Conservation (phyloP, 1,284 basidiomycete genomes). For the Lentinula novae-zelandiae region DNA sequence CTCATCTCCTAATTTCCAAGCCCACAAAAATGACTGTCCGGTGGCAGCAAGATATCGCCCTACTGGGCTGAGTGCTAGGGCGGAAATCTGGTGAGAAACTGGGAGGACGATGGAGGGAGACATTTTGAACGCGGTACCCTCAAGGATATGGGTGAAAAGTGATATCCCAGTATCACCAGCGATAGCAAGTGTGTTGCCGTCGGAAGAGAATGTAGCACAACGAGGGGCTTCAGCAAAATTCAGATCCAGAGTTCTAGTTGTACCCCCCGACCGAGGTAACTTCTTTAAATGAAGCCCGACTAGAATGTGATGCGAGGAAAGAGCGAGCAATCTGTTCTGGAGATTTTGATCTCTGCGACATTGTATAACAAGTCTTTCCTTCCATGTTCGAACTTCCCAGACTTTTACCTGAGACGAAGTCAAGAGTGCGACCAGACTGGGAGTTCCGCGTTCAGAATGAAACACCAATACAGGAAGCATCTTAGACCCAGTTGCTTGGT, state of each 20-base stretch:
- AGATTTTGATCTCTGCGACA: neutral
- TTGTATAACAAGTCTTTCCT: neutral
- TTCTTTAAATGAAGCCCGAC: neutral
- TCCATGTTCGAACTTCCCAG: neutral
- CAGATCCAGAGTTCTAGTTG: neutral
- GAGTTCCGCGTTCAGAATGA: neutral
- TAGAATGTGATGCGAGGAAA: constrained; percentile 1
- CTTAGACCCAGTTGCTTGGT: neutral
- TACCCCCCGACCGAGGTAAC: neutral
- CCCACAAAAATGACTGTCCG: neutral
- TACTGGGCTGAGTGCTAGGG: neutral
- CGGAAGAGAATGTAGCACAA: neutral
- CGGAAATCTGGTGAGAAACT: neutral
- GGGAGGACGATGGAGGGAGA: neutral
- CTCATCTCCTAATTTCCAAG: neutral
- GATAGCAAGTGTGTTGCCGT: neutral
- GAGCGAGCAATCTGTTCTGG: neutral
- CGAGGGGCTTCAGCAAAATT: neutral
- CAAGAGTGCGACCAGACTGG: neutral
- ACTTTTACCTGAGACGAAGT: neutral
- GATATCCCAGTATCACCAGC: neutral
- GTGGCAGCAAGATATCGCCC: neutral
- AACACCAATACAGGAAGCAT: neutral
- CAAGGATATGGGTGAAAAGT: neutral
- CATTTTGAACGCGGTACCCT: neutral